These are phyloP conservation scores for Chenopodium album DNA, from an alignment of 148 eudicot genomes.

Conservation along the genomic window DNA sequence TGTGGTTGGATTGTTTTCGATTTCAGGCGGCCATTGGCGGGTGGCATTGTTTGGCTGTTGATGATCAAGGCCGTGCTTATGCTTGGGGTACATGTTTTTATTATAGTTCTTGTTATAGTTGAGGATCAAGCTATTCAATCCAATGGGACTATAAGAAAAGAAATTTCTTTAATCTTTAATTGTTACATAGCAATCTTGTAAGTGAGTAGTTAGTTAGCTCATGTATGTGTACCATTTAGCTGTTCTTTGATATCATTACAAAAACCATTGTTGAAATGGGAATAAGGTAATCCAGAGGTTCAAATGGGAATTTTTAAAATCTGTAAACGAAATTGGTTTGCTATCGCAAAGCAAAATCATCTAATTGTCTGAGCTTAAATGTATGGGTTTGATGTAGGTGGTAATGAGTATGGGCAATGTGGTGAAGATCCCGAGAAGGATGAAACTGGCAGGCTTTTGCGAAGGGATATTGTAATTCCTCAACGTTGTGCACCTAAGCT, in stretches of 20 bases:
- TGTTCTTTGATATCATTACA: background rate
- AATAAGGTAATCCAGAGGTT: background rate
- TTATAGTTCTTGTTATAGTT: background rate
- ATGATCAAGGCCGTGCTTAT: conserved; percentile 96
- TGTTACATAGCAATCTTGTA: background rate
- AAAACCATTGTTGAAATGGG: background rate
- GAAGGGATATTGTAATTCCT: conserved; percentile 89
- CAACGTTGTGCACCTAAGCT: conserved; percentile 91
- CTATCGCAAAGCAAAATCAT: conserved; percentile 3
- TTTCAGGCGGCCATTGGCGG: conserved; percentile 99
- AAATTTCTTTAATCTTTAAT: background rate
- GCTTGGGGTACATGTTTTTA: conserved; percentile 75
- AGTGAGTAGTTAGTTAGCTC: background rate
- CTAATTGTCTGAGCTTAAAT: conserved; percentile 1
- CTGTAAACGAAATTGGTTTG: background rate
- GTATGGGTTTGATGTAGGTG: conserved; percentile 49
- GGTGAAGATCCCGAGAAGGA: conserved; percentile 95
- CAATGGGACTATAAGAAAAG: background rate
- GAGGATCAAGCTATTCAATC: background rate
- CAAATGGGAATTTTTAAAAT: too few species aligned
- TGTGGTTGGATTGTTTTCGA: conserved; percentile 18
- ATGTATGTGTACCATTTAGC: background rate
- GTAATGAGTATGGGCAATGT: conserved; percentile 99
- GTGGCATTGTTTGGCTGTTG: conserved; percentile 99
- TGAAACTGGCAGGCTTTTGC: conserved; percentile 67